A percentile compares a stretch with the other conserved stretches of the same genome.
phyloP scores from a whole-genome alignment of 2,329 filamentous ascomycete species.

The Fusarium floridanum region DNA sequence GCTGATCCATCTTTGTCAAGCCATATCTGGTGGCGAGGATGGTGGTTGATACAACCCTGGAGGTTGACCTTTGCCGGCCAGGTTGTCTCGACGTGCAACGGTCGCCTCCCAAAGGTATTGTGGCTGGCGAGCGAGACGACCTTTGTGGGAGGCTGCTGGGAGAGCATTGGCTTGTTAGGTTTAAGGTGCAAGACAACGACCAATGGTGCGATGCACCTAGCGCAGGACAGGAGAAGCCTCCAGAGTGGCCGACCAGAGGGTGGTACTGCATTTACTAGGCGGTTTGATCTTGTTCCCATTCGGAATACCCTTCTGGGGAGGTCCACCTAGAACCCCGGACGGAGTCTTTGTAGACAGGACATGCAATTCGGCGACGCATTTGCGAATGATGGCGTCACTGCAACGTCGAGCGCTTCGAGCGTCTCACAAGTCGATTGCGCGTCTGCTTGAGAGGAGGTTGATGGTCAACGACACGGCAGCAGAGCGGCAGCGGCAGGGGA shows the following conservation, averaged over 20 bases:
- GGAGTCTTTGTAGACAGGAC: slow-evolving; percentile 26
- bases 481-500: slow-evolving; percentile 17
- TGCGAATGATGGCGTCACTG: slow-evolving; percentile 46
- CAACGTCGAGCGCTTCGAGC: slow-evolving; percentile 34
- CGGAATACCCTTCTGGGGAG: slow-evolving; percentile 33
- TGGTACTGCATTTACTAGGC: slow-evolving; percentile 36
- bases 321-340: slow-evolving; percentile 21
- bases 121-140: slow-evolving; percentile 29
- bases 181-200: slow-evolving; percentile 33
- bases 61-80: slow-evolving; percentile 13
- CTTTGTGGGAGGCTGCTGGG: slow-evolving; percentile 26
- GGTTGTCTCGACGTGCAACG: slow-evolving; percentile 31
- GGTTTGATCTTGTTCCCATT: slow-evolving; percentile 38
- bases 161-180: slow-evolving; percentile 37
- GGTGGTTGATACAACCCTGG: slow-evolving; percentile 26
- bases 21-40: slow-evolving; percentile 33
- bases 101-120: slow-evolving; percentile 38
- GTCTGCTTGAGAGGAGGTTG: slow-evolving; percentile 20
- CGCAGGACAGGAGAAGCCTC: slow-evolving; percentile 21
- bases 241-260: slow-evolving; percentile 35
- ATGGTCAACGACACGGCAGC: slow-evolving; percentile 5
- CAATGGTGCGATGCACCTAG: slow-evolving; percentile 37
- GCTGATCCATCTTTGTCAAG: slow-evolving; percentile 24
- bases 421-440: slow-evolving; percentile 36
- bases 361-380: slow-evolving; percentile 36